phyloP scores from a whole-genome alignment of 352 stramenopile genomes.

The Achlya hypogyna region DNA sequence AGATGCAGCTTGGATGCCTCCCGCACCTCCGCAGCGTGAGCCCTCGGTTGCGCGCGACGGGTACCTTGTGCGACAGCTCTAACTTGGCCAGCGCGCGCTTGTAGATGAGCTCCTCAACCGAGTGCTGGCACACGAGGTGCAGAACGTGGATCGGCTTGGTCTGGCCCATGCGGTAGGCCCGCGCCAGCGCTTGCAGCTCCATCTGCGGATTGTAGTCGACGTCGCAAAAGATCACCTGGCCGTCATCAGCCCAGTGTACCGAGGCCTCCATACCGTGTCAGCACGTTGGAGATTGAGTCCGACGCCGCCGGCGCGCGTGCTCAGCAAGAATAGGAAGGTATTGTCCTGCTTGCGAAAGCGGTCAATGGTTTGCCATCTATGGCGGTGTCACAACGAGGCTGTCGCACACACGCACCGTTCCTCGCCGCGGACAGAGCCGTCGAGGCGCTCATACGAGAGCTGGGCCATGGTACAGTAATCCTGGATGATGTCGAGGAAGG shows the following conservation, averaged over 20 bases:
- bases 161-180: constrained; percentile 60
- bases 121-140: constrained; percentile 64
- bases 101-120: constrained; percentile 74
- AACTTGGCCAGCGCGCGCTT: constrained; percentile 58
- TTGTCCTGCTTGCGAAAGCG: constrained; percentile 72
- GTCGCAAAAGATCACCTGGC: constrained; percentile 54
- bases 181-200: constrained; percentile 57
- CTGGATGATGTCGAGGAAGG: constrained; percentile 72
- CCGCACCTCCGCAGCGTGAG: not conserved
- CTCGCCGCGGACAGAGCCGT: constrained; percentile 63
- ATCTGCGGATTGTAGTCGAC: constrained; percentile 74
- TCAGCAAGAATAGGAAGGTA: constrained; percentile 85
- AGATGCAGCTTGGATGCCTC: constrained; percentile 22
- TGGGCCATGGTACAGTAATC: constrained; percentile 67
- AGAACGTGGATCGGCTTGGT: constrained; percentile 73
- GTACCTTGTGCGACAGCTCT: constrained; percentile 62
- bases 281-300: constrained; percentile 68
- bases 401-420: constrained; percentile 25
- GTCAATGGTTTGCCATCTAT: constrained; percentile 63
- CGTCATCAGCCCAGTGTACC: not conserved
- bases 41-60: constrained; percentile 26
- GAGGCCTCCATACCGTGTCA: constrained; percentile 33
- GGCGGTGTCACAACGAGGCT: not conserved
- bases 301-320: constrained; percentile 56
- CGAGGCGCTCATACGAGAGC: constrained; percentile 69